Evolutionary conservation across 306 rosid genomes (phyloP).

Genomic region (Vigna reflexopilosa): DNA sequence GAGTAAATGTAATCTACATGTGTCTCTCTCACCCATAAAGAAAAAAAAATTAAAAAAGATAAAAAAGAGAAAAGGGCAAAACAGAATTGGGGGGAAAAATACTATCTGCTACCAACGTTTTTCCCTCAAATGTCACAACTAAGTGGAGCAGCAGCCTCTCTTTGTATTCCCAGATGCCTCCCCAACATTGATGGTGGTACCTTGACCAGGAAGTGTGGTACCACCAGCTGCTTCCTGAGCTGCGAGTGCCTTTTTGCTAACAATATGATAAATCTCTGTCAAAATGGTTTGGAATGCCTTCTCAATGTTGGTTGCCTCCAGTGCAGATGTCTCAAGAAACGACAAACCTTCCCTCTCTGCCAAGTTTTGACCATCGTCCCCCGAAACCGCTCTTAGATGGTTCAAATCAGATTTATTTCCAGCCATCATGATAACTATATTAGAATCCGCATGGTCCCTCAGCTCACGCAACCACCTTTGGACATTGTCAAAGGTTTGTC

Average conservation of each 20-base stretch:
- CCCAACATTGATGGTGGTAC: constrained; percentile 89
- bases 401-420: constrained; percentile 92
- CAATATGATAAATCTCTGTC: constrained; percentile 92
- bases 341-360: constrained; percentile 98
- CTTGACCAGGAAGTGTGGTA: constrained; percentile 80
- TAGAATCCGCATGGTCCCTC: constrained; percentile 98
- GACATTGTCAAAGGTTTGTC: constrained; percentile 94
- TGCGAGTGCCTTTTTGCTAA: constrained; percentile 98
- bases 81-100: constrained; percentile 39
- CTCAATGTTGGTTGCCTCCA: constrained; percentile 92
- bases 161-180: constrained; percentile 67
- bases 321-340: constrained; percentile 96
- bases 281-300: constrained; percentile 97
- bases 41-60: constrained; percentile 19
- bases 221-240: constrained; percentile 85
- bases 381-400: constrained; percentile 91
- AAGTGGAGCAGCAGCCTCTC: constrained; percentile 84
- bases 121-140: constrained; percentile 44
- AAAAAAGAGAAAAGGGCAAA: constrained; percentile 39
- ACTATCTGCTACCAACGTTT: constrained; percentile 53
- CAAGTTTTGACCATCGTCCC: constrained; percentile 85
- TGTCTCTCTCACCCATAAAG: constrained; percentile 65
- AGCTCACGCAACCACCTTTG: constrained; percentile 96
- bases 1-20: constrained; percentile 75
- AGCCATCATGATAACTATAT: constrained; percentile 98